phyloP scores from a whole-genome alignment of 75 land plant genomes.

The Larix kaempferi region DNA sequence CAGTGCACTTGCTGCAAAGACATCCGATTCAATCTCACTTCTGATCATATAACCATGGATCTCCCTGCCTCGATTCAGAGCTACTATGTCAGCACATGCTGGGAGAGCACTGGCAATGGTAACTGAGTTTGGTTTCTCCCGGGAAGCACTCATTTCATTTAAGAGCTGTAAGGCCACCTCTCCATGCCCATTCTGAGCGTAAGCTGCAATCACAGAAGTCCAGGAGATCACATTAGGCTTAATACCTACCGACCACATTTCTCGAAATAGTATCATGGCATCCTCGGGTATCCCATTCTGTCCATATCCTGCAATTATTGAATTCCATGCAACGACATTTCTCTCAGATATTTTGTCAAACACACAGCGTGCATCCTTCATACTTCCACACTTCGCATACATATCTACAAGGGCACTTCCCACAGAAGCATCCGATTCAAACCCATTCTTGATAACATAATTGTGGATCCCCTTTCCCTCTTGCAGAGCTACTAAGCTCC shows the following conservation, averaged over 20 bases:
- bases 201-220: conserved; percentile 28
- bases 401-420: conserved; percentile 22
- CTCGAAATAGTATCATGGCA: conserved; percentile 10
- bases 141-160: conserved; percentile 10
- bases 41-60: too few species aligned
- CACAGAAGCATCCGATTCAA: conserved; percentile 15
- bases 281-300: conserved; percentile 7
- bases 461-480: conserved; percentile 23
- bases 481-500: not conserved
- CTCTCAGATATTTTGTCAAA: conserved; percentile 10
- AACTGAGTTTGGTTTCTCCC: too few species aligned
- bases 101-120: too few species aligned
- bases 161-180: conserved; percentile 24
- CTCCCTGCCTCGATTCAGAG: too few species aligned
- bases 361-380: conserved; percentile 11
- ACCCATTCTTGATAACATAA: conserved; percentile 14
- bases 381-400: conserved; percentile 26
- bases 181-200: conserved; percentile 26
- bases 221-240: conserved; percentile 14
- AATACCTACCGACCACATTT: conserved; percentile 16
- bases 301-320: conserved; percentile 19
- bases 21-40: too few species aligned
- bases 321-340: conserved; percentile 18
- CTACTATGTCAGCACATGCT: too few species aligned
- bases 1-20: too few species aligned